Evolutionary conservation across 768 basidiomycete species (phyloP), one percentile per base, ranked within the genome.

Genomic region (Austroboletus eburneus): DNA sequence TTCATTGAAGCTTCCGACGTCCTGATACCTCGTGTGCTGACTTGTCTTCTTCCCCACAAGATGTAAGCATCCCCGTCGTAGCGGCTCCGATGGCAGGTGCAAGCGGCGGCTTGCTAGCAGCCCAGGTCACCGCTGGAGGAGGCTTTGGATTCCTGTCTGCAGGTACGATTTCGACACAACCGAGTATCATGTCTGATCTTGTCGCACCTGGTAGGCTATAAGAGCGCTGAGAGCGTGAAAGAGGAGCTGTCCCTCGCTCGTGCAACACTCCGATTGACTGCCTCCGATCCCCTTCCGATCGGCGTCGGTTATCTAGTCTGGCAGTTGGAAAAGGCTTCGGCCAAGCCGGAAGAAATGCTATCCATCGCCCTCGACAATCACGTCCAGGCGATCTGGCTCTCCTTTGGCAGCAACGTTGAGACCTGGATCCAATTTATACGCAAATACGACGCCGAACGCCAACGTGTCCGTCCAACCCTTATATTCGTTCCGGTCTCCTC

Each of bases 281-380:
- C 62, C 39, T 49, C 62, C 20, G 55, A 69, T 10, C 62, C 65
- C 5, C 69, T 74, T 24, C 80, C 78, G 8, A 70, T 91, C 49
- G 89, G 89, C 21, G 76, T 85, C n/a, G 87, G 88, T 12, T 87
- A 81, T 61, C 67, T 91, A 21, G 75, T 70, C 13, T 92, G 85
- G 85, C 73, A 73, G 50, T 72, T 91, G 14, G 86, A 91, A 42
- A 67, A 74, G 37, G 59, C 69, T 13, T 61, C 65, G 17, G 62
- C 63, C 6, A 52, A 62, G 34, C 71, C 75, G 6, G 57, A 70
- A 24, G 64, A 72, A 16, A 54, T 80, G 24, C 60, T 89, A 21
- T 63, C 69, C 3, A 59, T 71, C 24, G 76, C 77, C 9, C 71
- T 88, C 41, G 73, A 79, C 42, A 71, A 73, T 45, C 67, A 71